Base-by-base conservation (phyloP, 441 rosid species). In the Manihot esculenta region DNA sequence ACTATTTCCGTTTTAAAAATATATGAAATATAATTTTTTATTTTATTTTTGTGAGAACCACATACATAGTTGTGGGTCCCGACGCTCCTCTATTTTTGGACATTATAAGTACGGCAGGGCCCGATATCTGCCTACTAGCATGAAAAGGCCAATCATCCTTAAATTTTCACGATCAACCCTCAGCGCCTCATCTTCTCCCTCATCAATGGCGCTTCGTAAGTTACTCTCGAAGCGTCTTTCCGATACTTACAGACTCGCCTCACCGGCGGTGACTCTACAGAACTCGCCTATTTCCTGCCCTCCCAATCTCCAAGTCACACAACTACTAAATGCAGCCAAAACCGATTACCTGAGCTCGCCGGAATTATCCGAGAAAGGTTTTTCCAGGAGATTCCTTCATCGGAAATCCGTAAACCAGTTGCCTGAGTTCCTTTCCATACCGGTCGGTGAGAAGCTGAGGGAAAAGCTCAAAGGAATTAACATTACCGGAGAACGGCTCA, bases 151-250 rank as follows among this genome's bases (percentile, higher is more conserved):
- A 35, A 0, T 42, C 11, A 38, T 41, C 9, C 56, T n/a, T 42
- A 62, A 18, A 11, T 54, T 13, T n/a, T n/a, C 11, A 6, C 0
- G 17, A 38, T n/a, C 10, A 18, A 27, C 44, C 26, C 41, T 7
- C 21, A 65, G 69, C 55, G 24, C 68, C 24, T 66, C 65, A 58
- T 20, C 42, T 70, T 27, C 53, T 55, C 26, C 12, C 49, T 42
- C 57, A 23, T 55, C 71, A 62, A 92, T 90, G 95, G 88, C 92
- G 73, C 80, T 87, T 62, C 87, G 82, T 0, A 79, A 61, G 68
- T 72, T 77, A 0, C 66, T 87, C 33, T 45, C 80, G 11, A 84
- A 84, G 72, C 83, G 89, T 72, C 66, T 84, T 49, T 62, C 72
- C 47, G 56, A 66, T 78, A 33, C 75, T 67, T 68, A 62, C 79